Evolutionary conservation across 129 eudicot species (phyloP).

Genomic region (Saussurea involucrata): DNA sequence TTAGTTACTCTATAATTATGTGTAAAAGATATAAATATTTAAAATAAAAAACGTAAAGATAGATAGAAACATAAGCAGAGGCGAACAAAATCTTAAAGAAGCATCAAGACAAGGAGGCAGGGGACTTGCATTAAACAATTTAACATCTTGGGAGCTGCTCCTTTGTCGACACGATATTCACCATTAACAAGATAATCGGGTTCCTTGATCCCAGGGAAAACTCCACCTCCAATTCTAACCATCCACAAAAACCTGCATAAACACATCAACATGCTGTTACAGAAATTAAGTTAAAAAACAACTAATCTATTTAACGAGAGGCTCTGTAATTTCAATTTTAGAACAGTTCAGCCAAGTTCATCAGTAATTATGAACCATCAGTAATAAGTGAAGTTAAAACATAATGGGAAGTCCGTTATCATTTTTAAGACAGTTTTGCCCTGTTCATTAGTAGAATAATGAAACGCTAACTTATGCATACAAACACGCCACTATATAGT

Average conservation of each 20-base stretch:
- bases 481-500: too few relatives aligned
- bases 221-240: constrained; percentile 99
- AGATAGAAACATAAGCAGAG: background rate
- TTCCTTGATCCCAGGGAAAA: constrained; percentile 92
- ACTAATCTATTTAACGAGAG: background rate
- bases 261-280: background rate
- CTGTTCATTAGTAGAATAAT: too few relatives aligned
- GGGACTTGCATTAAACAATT: constrained; percentile 82
- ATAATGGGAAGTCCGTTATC: too few relatives aligned
- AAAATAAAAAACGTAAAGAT: background rate
- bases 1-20: background rate
- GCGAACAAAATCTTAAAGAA: background rate
- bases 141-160: constrained; percentile 98
- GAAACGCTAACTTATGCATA: too few relatives aligned
- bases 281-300: background rate
- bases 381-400: too few relatives aligned
- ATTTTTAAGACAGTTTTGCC: too few relatives aligned
- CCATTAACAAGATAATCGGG: constrained; percentile 99
- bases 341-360: too few relatives aligned
- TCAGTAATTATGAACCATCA: too few relatives aligned
- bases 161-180: constrained; percentile 96
- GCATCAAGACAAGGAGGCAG: background rate
- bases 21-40: background rate
- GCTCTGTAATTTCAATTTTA: too few relatives aligned
- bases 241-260: constrained; percentile 84